These are phyloP conservation scores for Melampsora abietis-canadensis DNA, from an alignment of 1,284 basidiomycete genomes.

Conservation along the genomic window DNA sequence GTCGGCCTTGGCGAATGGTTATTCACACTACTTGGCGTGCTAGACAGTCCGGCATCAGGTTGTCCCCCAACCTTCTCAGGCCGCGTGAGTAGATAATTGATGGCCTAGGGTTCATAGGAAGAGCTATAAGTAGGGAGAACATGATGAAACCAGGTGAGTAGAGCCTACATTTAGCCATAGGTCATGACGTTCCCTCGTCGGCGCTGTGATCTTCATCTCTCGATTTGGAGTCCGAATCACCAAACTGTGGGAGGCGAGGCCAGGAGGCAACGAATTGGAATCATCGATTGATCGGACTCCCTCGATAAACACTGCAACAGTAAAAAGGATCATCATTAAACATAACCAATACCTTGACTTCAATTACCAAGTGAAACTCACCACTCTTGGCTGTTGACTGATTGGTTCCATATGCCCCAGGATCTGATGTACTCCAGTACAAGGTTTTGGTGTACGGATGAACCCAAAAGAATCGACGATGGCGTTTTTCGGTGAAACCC, in stretches of 20 bases:
- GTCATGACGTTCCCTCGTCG: slow-evolving; percentile 88
- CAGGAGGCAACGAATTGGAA: slow-evolving; percentile 86
- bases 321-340: not conserved
- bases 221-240: slow-evolving; percentile 86
- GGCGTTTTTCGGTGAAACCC: slow-evolving; percentile 82
- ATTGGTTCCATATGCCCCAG: slow-evolving; percentile 75
- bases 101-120: slow-evolving; percentile 60
- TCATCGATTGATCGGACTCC: slow-evolving; percentile 84
- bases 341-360: not conserved
- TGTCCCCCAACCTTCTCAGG: slow-evolving; percentile 58
- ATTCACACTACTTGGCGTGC: slow-evolving; percentile 38
- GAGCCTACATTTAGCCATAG: slow-evolving; percentile 73
- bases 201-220: slow-evolving; percentile 96
- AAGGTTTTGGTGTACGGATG: slow-evolving; percentile 97
- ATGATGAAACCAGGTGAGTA: slow-evolving; percentile 24
- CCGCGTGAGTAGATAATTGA: slow-evolving; percentile 75
- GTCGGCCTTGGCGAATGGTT: slow-evolving; percentile 43
- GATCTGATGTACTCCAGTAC: slow-evolving; percentile 95
- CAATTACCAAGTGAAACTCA: slow-evolving; percentile 58
- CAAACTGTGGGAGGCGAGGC: slow-evolving; percentile 85
- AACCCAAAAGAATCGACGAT: slow-evolving; percentile 98
- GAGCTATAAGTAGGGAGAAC: slow-evolving; percentile 4
- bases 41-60: slow-evolving; percentile 53
- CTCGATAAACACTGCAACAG: slow-evolving; percentile 87
- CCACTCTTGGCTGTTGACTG: slow-evolving; percentile 95